Evolutionary conservation across 2,329 filamentous ascomycete species (phyloP).

Genomic region (Fusarium torulosum): DNA sequence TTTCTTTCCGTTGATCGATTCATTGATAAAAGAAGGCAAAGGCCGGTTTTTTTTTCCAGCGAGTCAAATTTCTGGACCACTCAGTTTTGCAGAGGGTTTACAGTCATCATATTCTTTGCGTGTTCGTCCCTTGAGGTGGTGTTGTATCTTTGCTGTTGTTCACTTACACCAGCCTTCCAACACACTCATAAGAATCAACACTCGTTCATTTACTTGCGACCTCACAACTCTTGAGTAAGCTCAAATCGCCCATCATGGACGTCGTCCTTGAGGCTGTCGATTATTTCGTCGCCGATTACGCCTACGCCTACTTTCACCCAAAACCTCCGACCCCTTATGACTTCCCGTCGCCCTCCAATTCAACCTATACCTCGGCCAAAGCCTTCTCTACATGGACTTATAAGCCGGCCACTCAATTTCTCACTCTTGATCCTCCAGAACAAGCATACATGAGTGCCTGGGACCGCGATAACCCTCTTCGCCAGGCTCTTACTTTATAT

Average conservation of each 20-base stretch:
- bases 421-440: constrained; percentile 76
- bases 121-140: not conserved
- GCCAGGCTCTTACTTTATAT: constrained; percentile 82
- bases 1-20: constrained; percentile 17
- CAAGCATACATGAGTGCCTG: constrained; percentile 84
- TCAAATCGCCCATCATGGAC: constrained; percentile 75
- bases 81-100: not conserved
- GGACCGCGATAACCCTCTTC: constrained; percentile 80
- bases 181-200: not conserved
- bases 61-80: not conserved
- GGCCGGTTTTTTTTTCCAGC: not conserved
- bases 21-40: constrained; percentile 36
- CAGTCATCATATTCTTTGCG: not conserved
- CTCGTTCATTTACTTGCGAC: not conserved
- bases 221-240: not conserved
- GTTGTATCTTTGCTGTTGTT: constrained; percentile 6
- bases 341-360: constrained; percentile 63
- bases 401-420: constrained; percentile 77
- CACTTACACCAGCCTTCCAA: constrained; percentile 25
- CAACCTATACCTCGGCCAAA: constrained; percentile 63
- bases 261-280: constrained; percentile 89
- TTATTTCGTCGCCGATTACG: constrained; percentile 81
- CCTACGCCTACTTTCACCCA: constrained; percentile 81
- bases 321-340: constrained; percentile 66
- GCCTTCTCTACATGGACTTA: constrained; percentile 75